Evolutionary conservation across 805 yeast genomes (phyloP).

Genomic region (Spathaspora boniae): DNA sequence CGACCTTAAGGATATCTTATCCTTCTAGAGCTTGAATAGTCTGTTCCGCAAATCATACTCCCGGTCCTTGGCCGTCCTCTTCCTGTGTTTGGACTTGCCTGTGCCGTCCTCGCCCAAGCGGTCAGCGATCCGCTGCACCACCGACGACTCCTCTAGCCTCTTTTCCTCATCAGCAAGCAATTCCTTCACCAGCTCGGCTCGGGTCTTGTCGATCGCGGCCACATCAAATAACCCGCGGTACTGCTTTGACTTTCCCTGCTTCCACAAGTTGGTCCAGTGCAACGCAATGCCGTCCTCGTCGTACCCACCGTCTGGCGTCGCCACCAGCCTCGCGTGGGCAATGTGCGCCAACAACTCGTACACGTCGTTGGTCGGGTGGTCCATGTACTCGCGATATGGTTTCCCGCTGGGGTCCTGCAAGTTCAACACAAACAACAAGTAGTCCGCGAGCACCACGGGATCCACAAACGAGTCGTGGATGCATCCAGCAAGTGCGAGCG

Average conservation of each 20-base stretch:
- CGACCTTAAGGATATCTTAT: conserved; percentile 10
- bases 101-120: conserved; percentile 41
- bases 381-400: conserved; percentile 44
- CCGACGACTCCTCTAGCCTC: conserved; percentile 25
- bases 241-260: conserved; percentile 45
- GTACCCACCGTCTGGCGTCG: conserved; percentile 33
- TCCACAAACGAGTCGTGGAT: conserved; percentile 69
- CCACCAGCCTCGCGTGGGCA: conserved; percentile 37
- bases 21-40: conserved; percentile 28
- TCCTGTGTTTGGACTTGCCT: conserved; percentile 30
- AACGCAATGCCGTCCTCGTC: conserved; percentile 62
- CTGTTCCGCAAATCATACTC: conserved; percentile 37
- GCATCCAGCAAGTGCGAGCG: conserved; percentile 70
- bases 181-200: too few relatives aligned
- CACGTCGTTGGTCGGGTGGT: conserved; percentile 70
- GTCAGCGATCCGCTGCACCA: conserved; percentile 25
- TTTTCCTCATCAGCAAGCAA: conserved; percentile 30
- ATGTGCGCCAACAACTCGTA: conserved; percentile 50
- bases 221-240: conserved; percentile 35
- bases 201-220: conserved; percentile 25
- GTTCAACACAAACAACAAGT: conserved; percentile 70
- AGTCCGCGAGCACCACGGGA: conserved; percentile 84
- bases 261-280: conserved; percentile 60
- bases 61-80: conserved; percentile 43
- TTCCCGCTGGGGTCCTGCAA: conserved; percentile 48